Conservation (phyloP, 1,284 basidiomycete genomes). For the Ustilago bromivora region DNA sequence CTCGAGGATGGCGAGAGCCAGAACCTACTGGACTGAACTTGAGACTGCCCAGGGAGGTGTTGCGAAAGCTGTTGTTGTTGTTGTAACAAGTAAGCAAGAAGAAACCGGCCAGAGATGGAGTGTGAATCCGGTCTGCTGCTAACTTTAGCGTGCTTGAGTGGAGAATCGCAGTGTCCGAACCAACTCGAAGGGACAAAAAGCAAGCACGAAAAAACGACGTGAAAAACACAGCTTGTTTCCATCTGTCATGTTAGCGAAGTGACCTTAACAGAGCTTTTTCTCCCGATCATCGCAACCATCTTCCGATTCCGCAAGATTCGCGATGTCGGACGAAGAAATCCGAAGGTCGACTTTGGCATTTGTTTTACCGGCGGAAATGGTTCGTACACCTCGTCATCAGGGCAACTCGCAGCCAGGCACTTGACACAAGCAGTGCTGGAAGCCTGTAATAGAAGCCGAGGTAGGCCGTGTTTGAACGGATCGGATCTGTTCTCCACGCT, state of each 20-base stretch:
- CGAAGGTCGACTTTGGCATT: conserved; percentile 10
- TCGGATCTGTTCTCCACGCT: background rate
- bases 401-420: background rate
- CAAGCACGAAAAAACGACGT: background rate
- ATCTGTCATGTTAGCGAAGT: no score
- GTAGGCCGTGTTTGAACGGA: background rate
- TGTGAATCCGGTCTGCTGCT: background rate
- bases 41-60: background rate
- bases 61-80: background rate
- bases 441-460: background rate
- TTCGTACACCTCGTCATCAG: conserved; percentile 7
- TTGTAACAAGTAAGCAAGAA: background rate
- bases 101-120: background rate
- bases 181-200: background rate
- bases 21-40: background rate
- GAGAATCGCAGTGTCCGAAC: background rate
- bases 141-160: background rate
- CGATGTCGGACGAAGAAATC: conserved; percentile 25
- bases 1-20: background rate
- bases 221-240: background rate
- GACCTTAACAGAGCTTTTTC: no score
- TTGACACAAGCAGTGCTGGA: background rate
- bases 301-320: background rate
- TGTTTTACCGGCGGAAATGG: conserved; percentile 12
- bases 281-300: background rate